Percentiles rank a stretch among this genome's conserved stretches.
These are phyloP conservation scores for Fusarium staphyleae DNA, from an alignment of 2,329 filamentous ascomycete genomes.

Conservation along the genomic window DNA sequence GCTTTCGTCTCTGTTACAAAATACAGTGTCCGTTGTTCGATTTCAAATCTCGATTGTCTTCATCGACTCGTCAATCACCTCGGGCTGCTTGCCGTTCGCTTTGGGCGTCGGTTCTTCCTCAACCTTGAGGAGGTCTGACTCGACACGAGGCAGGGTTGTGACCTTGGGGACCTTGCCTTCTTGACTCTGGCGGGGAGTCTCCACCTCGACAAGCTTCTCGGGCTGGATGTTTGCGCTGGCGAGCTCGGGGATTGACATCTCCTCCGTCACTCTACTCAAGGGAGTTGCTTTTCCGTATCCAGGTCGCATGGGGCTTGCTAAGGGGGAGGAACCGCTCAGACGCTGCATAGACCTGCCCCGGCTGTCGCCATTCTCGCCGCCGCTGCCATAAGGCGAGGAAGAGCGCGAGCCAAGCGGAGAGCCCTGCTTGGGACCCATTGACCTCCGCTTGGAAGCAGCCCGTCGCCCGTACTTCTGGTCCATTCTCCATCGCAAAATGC, in stretches of 20 bases:
- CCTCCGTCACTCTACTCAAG: constrained; percentile 77
- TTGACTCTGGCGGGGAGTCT: constrained; percentile 58
- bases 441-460: constrained; percentile 59
- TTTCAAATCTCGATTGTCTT: constrained; percentile 67
- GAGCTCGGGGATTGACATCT: constrained; percentile 56
- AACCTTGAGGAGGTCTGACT: constrained; percentile 48
- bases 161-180: constrained; percentile 48
- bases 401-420: constrained; percentile 59
- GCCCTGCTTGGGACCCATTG: constrained; percentile 54
- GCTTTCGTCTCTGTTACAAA: constrained; percentile 35
- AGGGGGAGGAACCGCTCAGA: constrained; percentile 68
- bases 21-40: constrained; percentile 17
- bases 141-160: constrained; percentile 45
- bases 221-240: constrained; percentile 50
- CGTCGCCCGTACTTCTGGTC: constrained; percentile 92
- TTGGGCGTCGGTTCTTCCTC: constrained; percentile 52
- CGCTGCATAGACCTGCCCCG: constrained; percentile 77
- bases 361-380: constrained; percentile 65
- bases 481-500: constrained; percentile 92
- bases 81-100: constrained; percentile 54
- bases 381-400: constrained; percentile 70
- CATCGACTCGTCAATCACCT: constrained; percentile 59
- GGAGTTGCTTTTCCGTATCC: constrained; percentile 72
- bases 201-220: constrained; percentile 63
- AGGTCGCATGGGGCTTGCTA: constrained; percentile 69